These are phyloP conservation scores for Tritrichomonas musculus DNA, from an alignment of 208 protist genomes.

Conservation along the genomic window DNA sequence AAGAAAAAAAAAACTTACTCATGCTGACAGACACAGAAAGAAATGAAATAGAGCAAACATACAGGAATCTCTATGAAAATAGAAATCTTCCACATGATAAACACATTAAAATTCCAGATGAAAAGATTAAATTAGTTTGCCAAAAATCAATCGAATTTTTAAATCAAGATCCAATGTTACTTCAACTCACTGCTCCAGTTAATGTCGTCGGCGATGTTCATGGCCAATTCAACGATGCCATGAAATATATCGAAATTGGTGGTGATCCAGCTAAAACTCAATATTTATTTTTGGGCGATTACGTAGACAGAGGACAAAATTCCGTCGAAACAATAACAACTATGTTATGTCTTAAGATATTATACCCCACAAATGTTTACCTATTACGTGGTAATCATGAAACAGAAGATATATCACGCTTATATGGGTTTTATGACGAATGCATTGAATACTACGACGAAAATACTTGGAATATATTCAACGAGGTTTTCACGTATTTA, in stretches of 20 bases:
- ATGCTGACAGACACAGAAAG: no score
- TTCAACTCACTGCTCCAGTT: slow-evolving; percentile 40
- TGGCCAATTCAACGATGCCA: slow-evolving; percentile 49
- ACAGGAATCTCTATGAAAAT: no score
- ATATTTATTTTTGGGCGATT: slow-evolving; percentile 53
- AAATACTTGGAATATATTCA: slow-evolving; percentile 96
- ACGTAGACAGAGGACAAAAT: slow-evolving; percentile 47
- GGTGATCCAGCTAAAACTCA: slow-evolving; percentile 36
- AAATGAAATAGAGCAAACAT: no score
- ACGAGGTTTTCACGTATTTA: slow-evolving; percentile 96
- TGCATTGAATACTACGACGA: slow-evolving; percentile 70
- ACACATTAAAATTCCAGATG: background rate
- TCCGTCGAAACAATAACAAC: slow-evolving; percentile 41
- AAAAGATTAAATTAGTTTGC: slow-evolving; percentile 30
- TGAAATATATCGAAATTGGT: slow-evolving; percentile 42
- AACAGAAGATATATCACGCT: background rate
- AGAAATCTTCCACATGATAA: no score
- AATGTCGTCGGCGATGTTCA: slow-evolving; percentile 48
- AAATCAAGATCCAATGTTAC: slow-evolving; percentile 37
- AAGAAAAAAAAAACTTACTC: no score
- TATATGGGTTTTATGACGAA: background rate
- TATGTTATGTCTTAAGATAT: slow-evolving; percentile 40
- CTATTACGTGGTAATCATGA: slow-evolving; percentile 54
- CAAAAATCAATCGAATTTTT: background rate
- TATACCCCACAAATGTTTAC: slow-evolving; percentile 41